Evolutionary conservation across 1,284 basidiomycete genomes (phyloP).

Genomic region (Rhodotorula mucilaginosa): DNA sequence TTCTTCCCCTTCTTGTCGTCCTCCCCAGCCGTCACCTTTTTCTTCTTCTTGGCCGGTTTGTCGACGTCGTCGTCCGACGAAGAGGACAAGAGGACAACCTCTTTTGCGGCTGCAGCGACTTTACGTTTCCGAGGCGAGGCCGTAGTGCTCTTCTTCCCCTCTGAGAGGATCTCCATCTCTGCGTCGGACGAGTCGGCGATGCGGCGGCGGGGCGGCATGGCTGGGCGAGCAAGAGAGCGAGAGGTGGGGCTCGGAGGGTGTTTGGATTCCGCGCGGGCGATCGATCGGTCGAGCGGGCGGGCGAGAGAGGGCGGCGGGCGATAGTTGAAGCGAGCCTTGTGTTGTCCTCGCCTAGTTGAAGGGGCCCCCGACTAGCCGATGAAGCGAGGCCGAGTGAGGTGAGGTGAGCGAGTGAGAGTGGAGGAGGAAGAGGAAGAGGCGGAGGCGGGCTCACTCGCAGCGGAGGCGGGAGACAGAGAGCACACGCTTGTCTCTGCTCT

Average conservation of each 20-base stretch:
- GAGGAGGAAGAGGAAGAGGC: no score
- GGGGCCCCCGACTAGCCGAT: no score
- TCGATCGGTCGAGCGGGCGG: not conserved
- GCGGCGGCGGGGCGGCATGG: not conserved
- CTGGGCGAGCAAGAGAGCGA: not conserved
- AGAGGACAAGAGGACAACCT: not conserved
- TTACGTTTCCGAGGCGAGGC: slow-evolving; percentile 11
- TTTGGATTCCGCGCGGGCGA: not conserved
- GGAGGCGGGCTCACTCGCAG: no score
- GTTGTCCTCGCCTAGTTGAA: no score
- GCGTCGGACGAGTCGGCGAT: slow-evolving; percentile 6
- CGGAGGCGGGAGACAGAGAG: no score
- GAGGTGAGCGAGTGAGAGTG: no score
- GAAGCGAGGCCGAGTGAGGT: no score
- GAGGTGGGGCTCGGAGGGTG: not conserved
- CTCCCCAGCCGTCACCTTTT: not conserved
- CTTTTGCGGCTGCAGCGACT: not conserved
- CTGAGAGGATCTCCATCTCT: slow-evolving; percentile 2
- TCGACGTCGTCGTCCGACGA: slow-evolving; percentile 1
- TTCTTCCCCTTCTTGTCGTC: no score
- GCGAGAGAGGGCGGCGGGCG: not conserved
- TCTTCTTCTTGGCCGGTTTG: slow-evolving; percentile 14
- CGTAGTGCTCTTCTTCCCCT: not conserved
- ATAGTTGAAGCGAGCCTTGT: not conserved
- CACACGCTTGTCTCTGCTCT: no score